Percentiles rank a stretch among this genome's conserved stretches.
phyloP scores from a whole-genome alignment of 331 rosid species.

The Erythrophleum ivorense region DNA sequence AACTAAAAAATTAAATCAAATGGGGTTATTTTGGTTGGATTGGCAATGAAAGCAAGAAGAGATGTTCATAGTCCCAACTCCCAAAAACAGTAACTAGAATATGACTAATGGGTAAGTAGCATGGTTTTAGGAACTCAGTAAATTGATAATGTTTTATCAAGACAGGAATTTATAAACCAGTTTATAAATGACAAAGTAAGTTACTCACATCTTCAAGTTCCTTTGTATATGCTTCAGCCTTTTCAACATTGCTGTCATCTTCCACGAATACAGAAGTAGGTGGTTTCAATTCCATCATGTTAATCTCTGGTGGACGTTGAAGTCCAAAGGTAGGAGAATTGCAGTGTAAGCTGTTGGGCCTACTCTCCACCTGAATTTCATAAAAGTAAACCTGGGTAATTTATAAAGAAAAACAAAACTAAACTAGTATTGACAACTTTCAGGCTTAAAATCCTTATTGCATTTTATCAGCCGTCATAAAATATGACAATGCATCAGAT shows the following conservation, averaged over 20 bases:
- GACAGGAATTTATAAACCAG: slow-evolving; percentile 4
- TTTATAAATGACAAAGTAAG: slow-evolving; percentile 27
- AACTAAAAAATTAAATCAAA: background rate
- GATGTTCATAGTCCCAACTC: background rate
- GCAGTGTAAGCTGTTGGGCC: slow-evolving; percentile 36
- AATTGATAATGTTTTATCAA: slow-evolving; percentile 13
- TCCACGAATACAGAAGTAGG: slow-evolving; percentile 52
- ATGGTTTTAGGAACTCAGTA: slow-evolving; percentile 18
- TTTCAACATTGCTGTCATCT: slow-evolving; percentile 74
- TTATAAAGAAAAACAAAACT: slow-evolving; percentile 20
- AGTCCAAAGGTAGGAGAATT: slow-evolving; percentile 43
- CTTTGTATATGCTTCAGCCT: slow-evolving; percentile 79
- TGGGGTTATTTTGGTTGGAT: slow-evolving; percentile 21
- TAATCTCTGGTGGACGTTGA: slow-evolving; percentile 51
- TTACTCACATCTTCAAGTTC: slow-evolving; percentile 89
- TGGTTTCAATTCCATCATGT: slow-evolving; percentile 58
- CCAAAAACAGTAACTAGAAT: background rate
- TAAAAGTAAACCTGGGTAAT: slow-evolving; percentile 34
- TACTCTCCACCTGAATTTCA: slow-evolving; percentile 52
- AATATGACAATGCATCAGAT: slow-evolving; percentile 30
- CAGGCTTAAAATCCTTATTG: slow-evolving; percentile 28
- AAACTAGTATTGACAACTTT: slow-evolving; percentile 17
- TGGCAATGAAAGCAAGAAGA: background rate
- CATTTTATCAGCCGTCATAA: slow-evolving; percentile 29
- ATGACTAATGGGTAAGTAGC: background rate